These are phyloP conservation scores for Dothideomycetes sp. DNA, from an alignment of 2,329 filamentous ascomycete species.

Conservation along the genomic window DNA sequence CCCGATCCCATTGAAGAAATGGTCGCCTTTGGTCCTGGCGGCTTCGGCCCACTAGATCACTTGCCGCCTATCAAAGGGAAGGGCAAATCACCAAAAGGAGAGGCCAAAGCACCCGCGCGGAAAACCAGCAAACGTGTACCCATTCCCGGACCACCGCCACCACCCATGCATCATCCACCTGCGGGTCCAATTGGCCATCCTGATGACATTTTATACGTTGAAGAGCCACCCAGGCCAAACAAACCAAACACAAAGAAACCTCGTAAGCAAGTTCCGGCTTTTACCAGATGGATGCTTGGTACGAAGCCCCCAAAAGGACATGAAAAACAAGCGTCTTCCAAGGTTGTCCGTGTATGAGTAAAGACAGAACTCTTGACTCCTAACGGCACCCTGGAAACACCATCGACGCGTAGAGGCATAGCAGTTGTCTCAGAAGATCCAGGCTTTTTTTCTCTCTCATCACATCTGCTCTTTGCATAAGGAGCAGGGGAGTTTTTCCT, in stretches of 20 bases:
- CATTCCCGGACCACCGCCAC: background rate
- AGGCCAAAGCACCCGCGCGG: background rate
- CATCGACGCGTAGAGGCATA: no score
- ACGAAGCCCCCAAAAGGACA: constrained; percentile 5
- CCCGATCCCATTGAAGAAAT: constrained; percentile 21
- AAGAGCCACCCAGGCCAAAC: background rate
- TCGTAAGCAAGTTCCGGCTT: constrained; percentile 1
- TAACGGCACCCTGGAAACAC: no score
- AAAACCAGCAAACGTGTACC: constrained; percentile 10
- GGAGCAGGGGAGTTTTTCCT: no score
- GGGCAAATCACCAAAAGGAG: background rate
- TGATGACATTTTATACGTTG: background rate
- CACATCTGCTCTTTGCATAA: no score
- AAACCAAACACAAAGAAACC: constrained; percentile 4
- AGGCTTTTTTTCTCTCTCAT: no score
- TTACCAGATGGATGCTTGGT: constrained; percentile 8
- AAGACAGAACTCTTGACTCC: no score
- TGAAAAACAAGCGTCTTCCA: no score
- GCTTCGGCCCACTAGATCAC: background rate
- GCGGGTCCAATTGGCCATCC: background rate
- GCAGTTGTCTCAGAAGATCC: no score
- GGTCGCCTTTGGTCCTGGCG: background rate
- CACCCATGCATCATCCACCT: background rate
- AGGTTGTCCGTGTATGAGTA: no score
- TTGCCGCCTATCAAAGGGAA: background rate